Conservation (phyloP, 2,329 filamentous ascomycete species). For the Aspergillus pseudonomiae region DNA sequence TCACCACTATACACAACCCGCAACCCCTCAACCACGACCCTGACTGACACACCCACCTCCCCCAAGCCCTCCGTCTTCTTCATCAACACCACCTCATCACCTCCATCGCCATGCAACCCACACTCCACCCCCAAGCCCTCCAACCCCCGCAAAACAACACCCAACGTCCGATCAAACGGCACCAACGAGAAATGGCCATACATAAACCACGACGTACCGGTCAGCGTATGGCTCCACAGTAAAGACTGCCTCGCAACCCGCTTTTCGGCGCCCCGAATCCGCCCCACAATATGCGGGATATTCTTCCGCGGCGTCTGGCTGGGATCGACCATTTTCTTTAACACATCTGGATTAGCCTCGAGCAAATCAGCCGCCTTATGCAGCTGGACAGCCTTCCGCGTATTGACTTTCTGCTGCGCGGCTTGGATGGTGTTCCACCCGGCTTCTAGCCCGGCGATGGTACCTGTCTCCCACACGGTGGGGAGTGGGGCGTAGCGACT, state of each 20-base stretch:
- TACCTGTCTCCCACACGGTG: not conserved
- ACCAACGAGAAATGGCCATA: not conserved
- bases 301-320: slow-evolving; percentile 18
- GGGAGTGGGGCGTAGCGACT: not conserved
- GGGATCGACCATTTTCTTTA: slow-evolving; percentile 23
- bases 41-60: not conserved
- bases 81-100: not conserved
- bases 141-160: not conserved
- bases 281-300: slow-evolving; percentile 15
- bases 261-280: slow-evolving; percentile 1
- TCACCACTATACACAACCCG: not conserved
- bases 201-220: not conserved
- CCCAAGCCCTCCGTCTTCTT: not conserved
- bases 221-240: not conserved
- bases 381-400: slow-evolving; percentile 14
- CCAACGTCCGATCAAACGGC: not conserved
- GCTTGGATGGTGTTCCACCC: slow-evolving; percentile 8
- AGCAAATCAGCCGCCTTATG: slow-evolving; percentile 19
- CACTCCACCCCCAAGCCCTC: not conserved
- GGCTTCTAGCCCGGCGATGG: not conserved
- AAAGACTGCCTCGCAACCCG: not conserved
- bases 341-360: slow-evolving; percentile 25
- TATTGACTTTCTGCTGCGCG: slow-evolving; percentile 11
- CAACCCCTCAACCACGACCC: not conserved
- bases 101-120: not conserved